Conservation (phyloP, 768 basidiomycete species). For the Auricularia heimuer region DNA sequence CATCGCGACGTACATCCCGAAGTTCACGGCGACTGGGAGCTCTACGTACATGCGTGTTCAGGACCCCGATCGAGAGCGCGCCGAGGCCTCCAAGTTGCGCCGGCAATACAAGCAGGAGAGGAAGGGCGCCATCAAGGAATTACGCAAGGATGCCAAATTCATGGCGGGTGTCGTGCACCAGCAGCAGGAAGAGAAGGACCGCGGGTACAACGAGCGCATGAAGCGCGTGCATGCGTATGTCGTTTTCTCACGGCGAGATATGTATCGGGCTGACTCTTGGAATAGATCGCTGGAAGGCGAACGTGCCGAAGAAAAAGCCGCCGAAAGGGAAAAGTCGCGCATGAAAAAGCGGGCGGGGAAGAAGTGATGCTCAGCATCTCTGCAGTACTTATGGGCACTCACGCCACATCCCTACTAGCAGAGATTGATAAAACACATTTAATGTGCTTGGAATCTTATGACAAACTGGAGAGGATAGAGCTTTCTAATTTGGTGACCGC, state of each 20-base stretch:
- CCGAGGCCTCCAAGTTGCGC: slow-evolving; percentile 76
- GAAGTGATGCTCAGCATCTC: not conserved
- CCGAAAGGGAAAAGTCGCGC: slow-evolving; percentile 72
- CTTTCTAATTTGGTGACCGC: not conserved
- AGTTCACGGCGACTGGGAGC: slow-evolving; percentile 63
- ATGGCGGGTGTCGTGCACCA: slow-evolving; percentile 80
- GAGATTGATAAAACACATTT: too few relatives aligned
- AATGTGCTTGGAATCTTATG: too few relatives aligned
- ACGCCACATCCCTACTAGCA: too few relatives aligned
- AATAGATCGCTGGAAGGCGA: slow-evolving; percentile 73
- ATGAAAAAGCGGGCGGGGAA: slow-evolving; percentile 69
- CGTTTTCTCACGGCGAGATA: slow-evolving; percentile 19
- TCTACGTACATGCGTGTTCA: slow-evolving; percentile 69
- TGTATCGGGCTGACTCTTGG: not conserved
- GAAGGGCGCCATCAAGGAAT: slow-evolving; percentile 93
- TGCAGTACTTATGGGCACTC: too few relatives aligned
- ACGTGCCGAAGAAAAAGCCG: slow-evolving; percentile 88
- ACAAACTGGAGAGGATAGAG: not conserved
- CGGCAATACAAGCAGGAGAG: slow-evolving; percentile 88
- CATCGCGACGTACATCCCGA: slow-evolving; percentile 86
- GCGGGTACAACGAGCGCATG: slow-evolving; percentile 70
- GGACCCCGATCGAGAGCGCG: slow-evolving; percentile 89
- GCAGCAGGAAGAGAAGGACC: slow-evolving; percentile 79
- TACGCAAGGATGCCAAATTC: slow-evolving; percentile 92
- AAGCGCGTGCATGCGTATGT: slow-evolving; percentile 40